phyloP scores from a whole-genome alignment of 768 basidiomycete genomes.

The Leccinum aurantiacum region DNA sequence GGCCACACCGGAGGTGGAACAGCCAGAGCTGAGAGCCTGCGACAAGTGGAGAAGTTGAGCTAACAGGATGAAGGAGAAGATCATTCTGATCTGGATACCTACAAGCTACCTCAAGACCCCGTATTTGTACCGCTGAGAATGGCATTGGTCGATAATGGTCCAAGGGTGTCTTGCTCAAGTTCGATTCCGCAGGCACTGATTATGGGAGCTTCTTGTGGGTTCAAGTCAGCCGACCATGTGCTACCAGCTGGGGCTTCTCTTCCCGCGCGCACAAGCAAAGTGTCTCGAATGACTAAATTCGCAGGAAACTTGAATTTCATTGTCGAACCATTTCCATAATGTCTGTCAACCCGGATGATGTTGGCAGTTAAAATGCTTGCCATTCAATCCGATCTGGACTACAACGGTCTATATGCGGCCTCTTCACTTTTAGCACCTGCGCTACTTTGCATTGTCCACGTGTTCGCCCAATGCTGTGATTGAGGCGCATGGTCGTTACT shows the following conservation, averaged over 20 bases:
- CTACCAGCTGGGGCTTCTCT: background rate
- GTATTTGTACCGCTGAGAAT: conserved; percentile 18
- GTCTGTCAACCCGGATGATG: conserved; percentile 2
- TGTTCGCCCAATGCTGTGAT: conserved; percentile 34
- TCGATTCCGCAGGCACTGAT: background rate
- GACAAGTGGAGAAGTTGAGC: conserved; percentile 22
- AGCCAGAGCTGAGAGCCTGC: conserved; percentile 45
- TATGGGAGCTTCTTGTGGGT: background rate
- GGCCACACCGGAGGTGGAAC: conserved; percentile 44
- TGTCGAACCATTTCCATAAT: background rate
- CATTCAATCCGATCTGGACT: conserved; percentile 20
- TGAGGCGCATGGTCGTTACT: conserved; percentile 11
- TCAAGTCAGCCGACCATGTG: background rate
- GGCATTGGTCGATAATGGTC: too few species aligned
- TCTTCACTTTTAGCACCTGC: conserved; percentile 25
- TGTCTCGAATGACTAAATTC: background rate
- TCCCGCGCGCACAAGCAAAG: background rate
- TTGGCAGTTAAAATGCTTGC: conserved; percentile 9
- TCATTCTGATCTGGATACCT: conserved; percentile 1
- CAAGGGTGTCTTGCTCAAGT: background rate
- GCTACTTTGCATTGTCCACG: conserved; percentile 39
- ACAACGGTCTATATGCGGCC: conserved; percentile 30
- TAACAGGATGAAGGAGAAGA: conserved; percentile 21
- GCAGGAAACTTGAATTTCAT: background rate
- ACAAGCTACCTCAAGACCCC: background rate